Evolutionary conservation across 257 asterid genomes (phyloP).

Genomic region (Solanum acaule): DNA sequence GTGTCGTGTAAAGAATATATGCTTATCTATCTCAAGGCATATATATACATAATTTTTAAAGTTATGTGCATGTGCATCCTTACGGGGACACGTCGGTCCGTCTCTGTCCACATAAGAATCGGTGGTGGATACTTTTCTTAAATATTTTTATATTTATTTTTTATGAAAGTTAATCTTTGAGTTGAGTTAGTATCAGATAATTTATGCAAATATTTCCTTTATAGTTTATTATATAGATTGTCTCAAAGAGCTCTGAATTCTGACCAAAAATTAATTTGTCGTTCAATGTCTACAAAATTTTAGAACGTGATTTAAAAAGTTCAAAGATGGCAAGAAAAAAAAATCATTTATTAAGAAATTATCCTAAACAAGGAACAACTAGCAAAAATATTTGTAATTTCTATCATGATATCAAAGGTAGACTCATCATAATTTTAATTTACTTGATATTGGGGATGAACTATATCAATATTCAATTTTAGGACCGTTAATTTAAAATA

Average conservation of each 20-base stretch:
- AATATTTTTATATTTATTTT: neutral
- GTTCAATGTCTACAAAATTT: neutral
- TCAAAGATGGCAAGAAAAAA: no score
- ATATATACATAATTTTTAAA: no score
- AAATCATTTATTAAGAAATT: neutral
- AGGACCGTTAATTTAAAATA: neutral
- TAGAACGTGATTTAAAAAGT: no score
- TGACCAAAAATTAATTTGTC: no score
- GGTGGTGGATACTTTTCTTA: neutral
- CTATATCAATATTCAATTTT: neutral
- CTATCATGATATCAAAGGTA: no score
- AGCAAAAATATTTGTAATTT: neutral
- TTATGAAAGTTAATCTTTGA: neutral
- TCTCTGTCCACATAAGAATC: neutral
- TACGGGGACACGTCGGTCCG: rapidly evolving
- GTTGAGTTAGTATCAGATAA: neutral
- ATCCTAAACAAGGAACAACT: neutral
- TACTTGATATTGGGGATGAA: neutral
- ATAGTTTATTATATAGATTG: no score
- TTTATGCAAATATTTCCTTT: neutral
- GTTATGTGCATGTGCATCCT: neutral
- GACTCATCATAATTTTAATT: no score
- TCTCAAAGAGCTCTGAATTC: neutral
- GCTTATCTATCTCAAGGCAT: no score
- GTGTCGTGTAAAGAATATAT: no score